These are phyloP conservation scores for Tricladium varicosporioides DNA, from an alignment of 2,329 filamentous ascomycete species.

Conservation along the genomic window DNA sequence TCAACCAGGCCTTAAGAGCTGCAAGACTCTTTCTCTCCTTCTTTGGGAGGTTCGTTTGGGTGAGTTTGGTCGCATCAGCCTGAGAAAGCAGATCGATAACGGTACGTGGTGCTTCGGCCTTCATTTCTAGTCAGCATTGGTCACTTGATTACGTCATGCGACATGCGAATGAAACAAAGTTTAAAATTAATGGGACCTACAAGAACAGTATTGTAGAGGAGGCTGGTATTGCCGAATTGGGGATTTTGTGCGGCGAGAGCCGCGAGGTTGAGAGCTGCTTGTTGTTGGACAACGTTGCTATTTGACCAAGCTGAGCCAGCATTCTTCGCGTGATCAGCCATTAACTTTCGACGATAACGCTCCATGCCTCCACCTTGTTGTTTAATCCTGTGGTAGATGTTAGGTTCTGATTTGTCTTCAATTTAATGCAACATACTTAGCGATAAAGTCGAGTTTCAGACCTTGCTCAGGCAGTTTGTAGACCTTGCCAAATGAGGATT, in stretches of 20 bases:
- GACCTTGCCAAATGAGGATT: constrained; percentile 60
- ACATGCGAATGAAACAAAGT: constrained; percentile 16
- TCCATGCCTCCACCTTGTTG: constrained; percentile 12
- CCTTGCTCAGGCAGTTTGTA: constrained; percentile 64
- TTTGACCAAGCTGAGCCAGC: constrained; percentile 18
- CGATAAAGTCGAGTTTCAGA: constrained; percentile 70
- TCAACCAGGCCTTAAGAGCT: constrained; percentile 5
- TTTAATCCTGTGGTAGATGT: constrained; percentile 21
- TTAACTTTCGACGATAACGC: constrained; percentile 16
- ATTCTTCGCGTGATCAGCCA: constrained; percentile 10
- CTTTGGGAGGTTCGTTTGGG: constrained; percentile 11
- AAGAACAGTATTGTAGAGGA: constrained; percentile 58
- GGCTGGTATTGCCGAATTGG: constrained; percentile 41
- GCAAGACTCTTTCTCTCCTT: constrained; percentile 11
- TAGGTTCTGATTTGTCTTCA: constrained; percentile 5
- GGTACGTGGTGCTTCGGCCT: constrained; percentile 42
- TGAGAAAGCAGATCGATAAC: constrained; percentile 39
- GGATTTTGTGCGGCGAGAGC: constrained; percentile 51
- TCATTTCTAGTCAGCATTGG: constrained; percentile 22
- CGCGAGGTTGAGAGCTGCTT: constrained; percentile 63
- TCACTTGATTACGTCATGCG: constrained; percentile 26
- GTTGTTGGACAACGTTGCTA: constrained; percentile 58
- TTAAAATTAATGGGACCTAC: constrained; percentile 45
- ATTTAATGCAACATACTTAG: constrained; percentile 46
- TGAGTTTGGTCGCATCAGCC: constrained; percentile 22